Base-by-base conservation (phyloP, 2,329 filamentous ascomycete species). In the Ophioceras dolichostomum region DNA sequence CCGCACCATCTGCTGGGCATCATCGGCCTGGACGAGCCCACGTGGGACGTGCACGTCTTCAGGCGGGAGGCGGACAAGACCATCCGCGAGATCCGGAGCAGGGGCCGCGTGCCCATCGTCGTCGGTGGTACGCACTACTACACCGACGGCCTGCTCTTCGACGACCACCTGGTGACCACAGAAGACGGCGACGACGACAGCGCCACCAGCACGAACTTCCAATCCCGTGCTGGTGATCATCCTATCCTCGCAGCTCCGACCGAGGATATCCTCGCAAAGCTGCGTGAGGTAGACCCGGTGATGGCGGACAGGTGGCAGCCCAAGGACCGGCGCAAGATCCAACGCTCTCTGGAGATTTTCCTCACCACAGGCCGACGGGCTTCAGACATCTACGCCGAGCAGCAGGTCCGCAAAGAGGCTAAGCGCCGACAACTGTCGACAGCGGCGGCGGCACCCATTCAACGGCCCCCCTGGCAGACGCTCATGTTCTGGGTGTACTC, bases 101-200 rank as follows among this genome's bases (percentile, higher is more conserved):
- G 89, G 48, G 85, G 86, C 1, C 83, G 81, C 43, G 58, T 95
- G 10, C 91, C 91, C 0, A 87, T 98, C 20, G 62, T 98, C 1
- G 91, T 96, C 2, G 91, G 91, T 19, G 91, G 91, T 8, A 94
- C 89, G 10, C 86, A 94, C 51, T 98, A 96, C 61, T 98, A 98
- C 53, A 82, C 85, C 0, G 87, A 95, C 50, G 78, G 85, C 1
- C 67, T 98, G 13, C 67, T 98, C 3, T 94, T 96, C 54, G 73
- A 83, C 24, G 77, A 88, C 45, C 69, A 70, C 13, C 57, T 88
- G 6, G 65, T 83, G 2, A 62, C 10, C 57, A 62, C 1, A 12
- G 30, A 37, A 28, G 13, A 22, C 4, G 21, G 27, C 10, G 37
- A 22, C 18, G 18, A 26, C n/a, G 16, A 24, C 43, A 65, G 68